Percentiles rank a stretch among this genome's conserved stretches.
Evolutionary conservation across 2,329 filamentous ascomycete species (phyloP).

Genomic region (Juglanconis sp.): DNA sequence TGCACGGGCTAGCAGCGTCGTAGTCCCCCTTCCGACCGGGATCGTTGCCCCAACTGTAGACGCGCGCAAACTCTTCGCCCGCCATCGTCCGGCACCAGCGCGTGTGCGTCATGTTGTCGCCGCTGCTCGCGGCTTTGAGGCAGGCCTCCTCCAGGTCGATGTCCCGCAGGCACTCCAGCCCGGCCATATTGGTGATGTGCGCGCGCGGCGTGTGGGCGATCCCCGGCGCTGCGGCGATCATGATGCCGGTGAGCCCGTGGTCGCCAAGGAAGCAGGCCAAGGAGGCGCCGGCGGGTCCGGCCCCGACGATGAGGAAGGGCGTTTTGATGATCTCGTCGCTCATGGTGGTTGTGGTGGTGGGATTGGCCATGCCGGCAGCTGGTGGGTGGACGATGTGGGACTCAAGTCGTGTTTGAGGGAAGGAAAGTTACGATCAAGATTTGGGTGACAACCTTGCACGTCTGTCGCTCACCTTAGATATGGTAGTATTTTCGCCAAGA

Average conservation of each 20-base stretch:
- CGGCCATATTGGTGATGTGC: slow-evolving; percentile 59
- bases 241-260: slow-evolving; percentile 47
- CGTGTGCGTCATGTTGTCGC: slow-evolving; percentile 45
- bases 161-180: slow-evolving; percentile 52
- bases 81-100: slow-evolving; percentile 52
- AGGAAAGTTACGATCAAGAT: neutral
- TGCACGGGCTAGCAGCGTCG: slow-evolving; percentile 41
- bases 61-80: slow-evolving; percentile 48
- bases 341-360: neutral
- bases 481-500: too few species aligned
- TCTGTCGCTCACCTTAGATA: too few species aligned
- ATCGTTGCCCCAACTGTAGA: slow-evolving; percentile 50
- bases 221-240: slow-evolving; percentile 46
- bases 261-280: slow-evolving; percentile 48
- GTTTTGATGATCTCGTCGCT: slow-evolving; percentile 11
- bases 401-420: neutral
- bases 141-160: slow-evolving; percentile 45
- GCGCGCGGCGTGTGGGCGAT: slow-evolving; percentile 57
- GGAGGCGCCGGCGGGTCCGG: slow-evolving; percentile 51
- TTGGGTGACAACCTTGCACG: too few species aligned
- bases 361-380: neutral
- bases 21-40: slow-evolving; percentile 44
- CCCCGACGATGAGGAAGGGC: slow-evolving; percentile 24
- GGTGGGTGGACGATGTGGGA: neutral
- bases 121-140: slow-evolving; percentile 32